Evolutionary conservation across 352 stramenopile species (phyloP).

Genomic region (Pythium aquatile): DNA sequence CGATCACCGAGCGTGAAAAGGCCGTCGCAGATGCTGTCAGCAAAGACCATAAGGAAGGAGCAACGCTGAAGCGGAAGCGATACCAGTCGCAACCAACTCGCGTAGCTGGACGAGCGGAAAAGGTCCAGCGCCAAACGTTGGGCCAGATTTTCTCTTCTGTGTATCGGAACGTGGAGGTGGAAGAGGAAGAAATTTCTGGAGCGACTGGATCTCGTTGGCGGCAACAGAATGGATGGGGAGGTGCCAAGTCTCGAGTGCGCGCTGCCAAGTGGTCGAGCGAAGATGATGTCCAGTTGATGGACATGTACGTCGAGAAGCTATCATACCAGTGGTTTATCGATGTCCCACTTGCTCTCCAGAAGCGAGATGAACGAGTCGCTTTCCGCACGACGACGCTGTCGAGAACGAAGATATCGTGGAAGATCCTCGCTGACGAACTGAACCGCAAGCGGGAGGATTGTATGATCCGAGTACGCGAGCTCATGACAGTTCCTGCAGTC

Average conservation of each 20-base stretch:
- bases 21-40: slow-evolving; percentile 39
- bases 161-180: slow-evolving; percentile 15
- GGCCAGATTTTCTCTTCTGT: slow-evolving; percentile 13
- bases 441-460: slow-evolving; percentile 67
- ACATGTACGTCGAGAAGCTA: slow-evolving; percentile 72
- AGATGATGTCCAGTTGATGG: slow-evolving; percentile 63
- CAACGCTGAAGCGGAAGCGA: slow-evolving; percentile 46
- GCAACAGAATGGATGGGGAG: slow-evolving; percentile 22
- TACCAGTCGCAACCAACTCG: slow-evolving; percentile 25
- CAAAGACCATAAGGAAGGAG: slow-evolving; percentile 1
- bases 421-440: slow-evolving; percentile 51
- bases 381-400: slow-evolving; percentile 60
- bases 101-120: slow-evolving; percentile 21
- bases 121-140: slow-evolving; percentile 15
- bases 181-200: slow-evolving; percentile 4
- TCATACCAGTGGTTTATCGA: slow-evolving; percentile 79
- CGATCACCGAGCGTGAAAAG: slow-evolving; percentile 56
- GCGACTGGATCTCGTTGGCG: slow-evolving; percentile 15
- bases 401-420: slow-evolving; percentile 73
- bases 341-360: slow-evolving; percentile 65
- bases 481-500: slow-evolving; percentile 58
- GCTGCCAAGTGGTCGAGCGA: slow-evolving; percentile 64
- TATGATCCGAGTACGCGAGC: slow-evolving; percentile 65
- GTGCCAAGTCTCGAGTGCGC: slow-evolving; percentile 50
- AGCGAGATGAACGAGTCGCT: slow-evolving; percentile 55